A percentile compares a stretch with the other conserved stretches of the same genome.
Evolutionary conservation across 169 alveolate species (phyloP).

Genomic region (Fabrea salina): DNA sequence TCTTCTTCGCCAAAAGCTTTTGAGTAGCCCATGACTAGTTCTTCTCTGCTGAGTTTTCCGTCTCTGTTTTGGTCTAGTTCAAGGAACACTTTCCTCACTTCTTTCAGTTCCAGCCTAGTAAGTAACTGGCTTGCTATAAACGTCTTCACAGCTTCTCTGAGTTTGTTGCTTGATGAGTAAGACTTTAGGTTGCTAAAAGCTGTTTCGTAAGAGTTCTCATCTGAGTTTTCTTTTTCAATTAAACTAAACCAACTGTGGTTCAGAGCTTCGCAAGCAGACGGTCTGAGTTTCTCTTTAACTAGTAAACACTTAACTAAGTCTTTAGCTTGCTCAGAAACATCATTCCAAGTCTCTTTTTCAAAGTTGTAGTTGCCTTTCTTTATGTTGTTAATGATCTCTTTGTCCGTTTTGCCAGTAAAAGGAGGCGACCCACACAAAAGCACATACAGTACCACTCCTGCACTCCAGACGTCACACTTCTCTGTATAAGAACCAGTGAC

Average conservation of each 20-base stretch:
- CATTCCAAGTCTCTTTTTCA: not conserved
- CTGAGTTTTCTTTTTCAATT: slow-evolving; percentile 17
- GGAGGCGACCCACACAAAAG: slow-evolving; percentile 80
- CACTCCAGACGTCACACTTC: slow-evolving; percentile 37
- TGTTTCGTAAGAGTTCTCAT: slow-evolving; percentile 20
- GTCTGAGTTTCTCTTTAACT: slow-evolving; percentile 81
- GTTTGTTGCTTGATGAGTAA: slow-evolving; percentile 83
- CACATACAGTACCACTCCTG: slow-evolving; percentile 47
- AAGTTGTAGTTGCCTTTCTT: slow-evolving; percentile 25
- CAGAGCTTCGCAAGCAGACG: slow-evolving; percentile 89
- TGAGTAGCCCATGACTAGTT: slow-evolving; percentile 50
- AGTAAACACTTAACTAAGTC: slow-evolving; percentile 85
- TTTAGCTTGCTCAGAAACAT: slow-evolving; percentile 88
- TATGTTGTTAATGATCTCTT: slow-evolving; percentile 44
- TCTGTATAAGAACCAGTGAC: slow-evolving; percentile 25
- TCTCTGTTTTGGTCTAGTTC: slow-evolving; percentile 66
- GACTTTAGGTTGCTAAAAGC: slow-evolving; percentile 30
- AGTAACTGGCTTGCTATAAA: slow-evolving; percentile 79
- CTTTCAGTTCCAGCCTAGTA: slow-evolving; percentile 23
- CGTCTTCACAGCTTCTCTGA: slow-evolving; percentile 85
- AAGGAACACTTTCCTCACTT: slow-evolving; percentile 53
- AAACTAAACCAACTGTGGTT: slow-evolving; percentile 86
- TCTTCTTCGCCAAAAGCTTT: slow-evolving; percentile 42
- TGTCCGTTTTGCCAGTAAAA: slow-evolving; percentile 88
- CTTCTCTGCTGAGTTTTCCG: slow-evolving; percentile 69